Evolutionary conservation across 129 eudicot genomes (phyloP).

Genomic region (Escallonia herrerae): DNA sequence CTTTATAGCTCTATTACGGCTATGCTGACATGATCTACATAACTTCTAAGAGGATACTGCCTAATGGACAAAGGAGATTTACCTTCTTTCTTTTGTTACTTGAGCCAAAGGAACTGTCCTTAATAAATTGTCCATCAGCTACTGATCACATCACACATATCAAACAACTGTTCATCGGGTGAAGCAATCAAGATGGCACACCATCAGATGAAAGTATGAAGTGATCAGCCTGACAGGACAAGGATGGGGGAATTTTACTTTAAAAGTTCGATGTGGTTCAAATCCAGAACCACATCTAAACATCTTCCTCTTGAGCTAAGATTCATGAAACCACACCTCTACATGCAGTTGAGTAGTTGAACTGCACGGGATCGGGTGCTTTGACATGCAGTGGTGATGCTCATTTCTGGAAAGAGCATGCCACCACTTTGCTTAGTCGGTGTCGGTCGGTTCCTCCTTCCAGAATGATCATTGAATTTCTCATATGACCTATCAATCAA

Average conservation of each 20-base stretch:
- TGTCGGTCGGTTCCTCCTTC: background rate
- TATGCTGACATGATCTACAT: too few species aligned
- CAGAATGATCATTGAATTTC: background rate
- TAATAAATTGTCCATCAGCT: too few species aligned
- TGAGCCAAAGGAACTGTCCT: too few species aligned
- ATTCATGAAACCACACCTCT: too few species aligned
- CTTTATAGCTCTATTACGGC: too few species aligned
- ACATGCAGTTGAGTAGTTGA: slow-evolving; percentile 4
- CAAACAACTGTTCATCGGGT: background rate
- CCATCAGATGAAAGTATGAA: background rate
- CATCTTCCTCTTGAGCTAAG: too few species aligned
- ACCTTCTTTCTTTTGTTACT: too few species aligned
- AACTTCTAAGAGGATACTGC: too few species aligned
- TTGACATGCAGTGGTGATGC: background rate
- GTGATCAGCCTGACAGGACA: background rate
- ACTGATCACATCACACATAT: background rate
- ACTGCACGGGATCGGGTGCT: background rate
- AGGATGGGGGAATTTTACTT: too few species aligned
- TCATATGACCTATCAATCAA: background rate
- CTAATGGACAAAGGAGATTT: too few species aligned
- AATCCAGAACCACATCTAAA: too few species aligned
- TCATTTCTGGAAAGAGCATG: background rate
- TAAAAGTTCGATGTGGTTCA: too few species aligned
- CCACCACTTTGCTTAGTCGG: background rate
- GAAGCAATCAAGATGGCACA: slow-evolving; percentile 6